phyloP scores from a whole-genome alignment of 1,139 yeast genomes.

The Kodamaea ohmeri region DNA sequence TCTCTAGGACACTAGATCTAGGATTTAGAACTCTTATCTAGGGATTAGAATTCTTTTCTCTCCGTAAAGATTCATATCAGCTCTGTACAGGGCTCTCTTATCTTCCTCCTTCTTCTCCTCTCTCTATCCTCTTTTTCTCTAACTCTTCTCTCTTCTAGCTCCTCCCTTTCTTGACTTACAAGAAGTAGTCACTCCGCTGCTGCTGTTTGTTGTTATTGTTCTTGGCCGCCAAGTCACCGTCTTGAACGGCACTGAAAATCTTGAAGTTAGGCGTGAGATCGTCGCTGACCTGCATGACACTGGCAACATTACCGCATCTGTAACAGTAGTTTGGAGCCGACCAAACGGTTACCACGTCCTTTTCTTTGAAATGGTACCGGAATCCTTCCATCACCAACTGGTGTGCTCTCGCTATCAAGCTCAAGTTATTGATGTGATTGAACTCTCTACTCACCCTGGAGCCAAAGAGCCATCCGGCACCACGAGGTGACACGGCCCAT shows the following conservation, averaged over 20 bases:
- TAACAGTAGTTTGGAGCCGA: slow-evolving; percentile 98
- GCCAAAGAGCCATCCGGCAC: slow-evolving; percentile 98
- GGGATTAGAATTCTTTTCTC: too few relatives aligned
- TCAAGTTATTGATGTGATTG: slow-evolving; percentile 85
- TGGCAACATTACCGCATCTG: slow-evolving; percentile 96
- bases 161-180: slow-evolving; percentile 28
- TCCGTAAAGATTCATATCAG: too few relatives aligned
- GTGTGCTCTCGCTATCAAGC: slow-evolving; percentile 92
- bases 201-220: slow-evolving; percentile 69
- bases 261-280: slow-evolving; percentile 84
- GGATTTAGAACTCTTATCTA: too few relatives aligned
- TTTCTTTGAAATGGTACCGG: slow-evolving; percentile 90
- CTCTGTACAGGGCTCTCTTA: too few relatives aligned
- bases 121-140: not conserved
- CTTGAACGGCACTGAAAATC: slow-evolving; percentile 94
- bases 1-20: too few relatives aligned
- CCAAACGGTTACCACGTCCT: slow-evolving; percentile 96
- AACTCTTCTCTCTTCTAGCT: not conserved
- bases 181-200: slow-evolving; percentile 74
- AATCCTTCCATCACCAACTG: slow-evolving; percentile 99
- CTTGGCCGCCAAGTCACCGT: slow-evolving; percentile 63
- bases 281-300: slow-evolving; percentile 94
- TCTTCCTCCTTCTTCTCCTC: not conserved
- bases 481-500: slow-evolving; percentile 98
- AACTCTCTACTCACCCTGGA: slow-evolving; percentile 90